A percentile compares a stretch with the other conserved stretches of the same genome.
Evolutionary conservation across 768 basidiomycete genomes (phyloP).

Genomic region (Phlebiopsis flavidoalba): DNA sequence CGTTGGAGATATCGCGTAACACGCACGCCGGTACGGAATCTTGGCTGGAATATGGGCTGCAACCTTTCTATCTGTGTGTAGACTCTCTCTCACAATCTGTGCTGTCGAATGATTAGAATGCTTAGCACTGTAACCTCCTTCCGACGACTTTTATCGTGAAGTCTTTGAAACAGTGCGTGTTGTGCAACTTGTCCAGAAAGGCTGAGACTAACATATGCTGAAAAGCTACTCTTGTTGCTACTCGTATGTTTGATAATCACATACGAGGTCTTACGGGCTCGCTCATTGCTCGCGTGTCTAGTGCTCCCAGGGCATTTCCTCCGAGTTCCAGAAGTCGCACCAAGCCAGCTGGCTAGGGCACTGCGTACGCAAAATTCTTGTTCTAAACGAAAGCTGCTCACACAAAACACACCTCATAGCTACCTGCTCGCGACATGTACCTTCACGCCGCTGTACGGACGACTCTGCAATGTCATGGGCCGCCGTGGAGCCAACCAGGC

Average conservation of each 20-base stretch:
- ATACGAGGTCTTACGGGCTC: too few species aligned
- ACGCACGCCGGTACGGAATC: conserved; percentile 65
- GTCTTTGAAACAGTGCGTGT: conserved; percentile 49
- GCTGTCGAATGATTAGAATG: conserved; percentile 2
- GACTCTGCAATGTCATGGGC: conserved; percentile 73
- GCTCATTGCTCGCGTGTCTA: conserved; percentile 21
- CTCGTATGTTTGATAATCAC: conserved; percentile 40
- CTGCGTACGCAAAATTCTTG: conserved; percentile 42
- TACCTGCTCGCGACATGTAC: conserved; percentile 78
- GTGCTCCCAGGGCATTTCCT: conserved; percentile 77
- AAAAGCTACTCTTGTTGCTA: conserved; percentile 71
- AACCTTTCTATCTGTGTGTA: conserved; percentile 66
- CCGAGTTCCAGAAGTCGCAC: conserved; percentile 71
- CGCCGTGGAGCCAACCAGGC: conserved; percentile 62
- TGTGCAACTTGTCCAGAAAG: not conserved
- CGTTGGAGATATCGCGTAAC: conserved; percentile 53
- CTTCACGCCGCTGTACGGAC: conserved; percentile 79
- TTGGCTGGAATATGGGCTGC: conserved; percentile 70
- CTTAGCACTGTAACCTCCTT: not conserved
- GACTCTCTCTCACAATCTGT: not conserved
- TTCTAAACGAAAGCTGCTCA: not conserved
- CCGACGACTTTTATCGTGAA: conserved; percentile 15
- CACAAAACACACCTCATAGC: conserved; percentile 27
- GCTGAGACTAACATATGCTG: too few species aligned
- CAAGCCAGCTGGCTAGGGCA: conserved; percentile 84